Evolutionary conservation across 2,329 filamentous ascomycete species (phyloP).

Genomic region (Emmonsiellopsis sp.): DNA sequence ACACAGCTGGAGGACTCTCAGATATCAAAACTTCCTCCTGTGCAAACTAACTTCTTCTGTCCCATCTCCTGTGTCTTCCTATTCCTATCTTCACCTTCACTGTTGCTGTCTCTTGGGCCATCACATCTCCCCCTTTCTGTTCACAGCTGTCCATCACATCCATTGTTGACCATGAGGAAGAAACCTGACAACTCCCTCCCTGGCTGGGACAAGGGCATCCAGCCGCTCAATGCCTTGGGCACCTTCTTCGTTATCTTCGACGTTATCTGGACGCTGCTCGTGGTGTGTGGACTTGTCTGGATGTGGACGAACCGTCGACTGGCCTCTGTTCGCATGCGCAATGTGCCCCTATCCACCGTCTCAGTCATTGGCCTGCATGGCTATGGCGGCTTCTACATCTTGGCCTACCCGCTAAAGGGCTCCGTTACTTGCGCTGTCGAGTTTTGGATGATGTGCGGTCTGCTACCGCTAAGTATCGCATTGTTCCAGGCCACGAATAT

Average conservation of each 20-base stretch:
- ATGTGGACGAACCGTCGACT: conserved; percentile 16
- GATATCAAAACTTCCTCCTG: too few relatives aligned
- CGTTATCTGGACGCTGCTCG: conserved; percentile 16
- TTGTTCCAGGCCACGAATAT: conserved; percentile 53
- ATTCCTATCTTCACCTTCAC: too few relatives aligned
- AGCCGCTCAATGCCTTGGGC: conserved; percentile 15
- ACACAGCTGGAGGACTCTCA: too few relatives aligned
- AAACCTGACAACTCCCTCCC: conserved; percentile 1
- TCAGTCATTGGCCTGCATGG: conserved; percentile 19
- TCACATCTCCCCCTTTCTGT: not conserved
- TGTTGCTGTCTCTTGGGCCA: too few relatives aligned
- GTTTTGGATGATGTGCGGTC: conserved; percentile 55
- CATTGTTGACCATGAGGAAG: not conserved
- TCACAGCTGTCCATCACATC: conserved; percentile 1
- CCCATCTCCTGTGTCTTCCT: too few relatives aligned
- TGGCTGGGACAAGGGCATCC: not conserved
- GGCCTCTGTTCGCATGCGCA: conserved; percentile 15
- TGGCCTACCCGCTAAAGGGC: conserved; percentile 18
- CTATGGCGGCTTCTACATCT: conserved; percentile 16
- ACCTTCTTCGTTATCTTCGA: conserved; percentile 14
- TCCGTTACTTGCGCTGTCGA: conserved; percentile 40
- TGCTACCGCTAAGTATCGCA: conserved; percentile 52
- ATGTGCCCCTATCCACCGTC: conserved; percentile 14
- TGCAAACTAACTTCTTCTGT: too few relatives aligned
- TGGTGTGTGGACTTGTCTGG: conserved; percentile 14